Percentiles rank a stretch among this genome's conserved stretches.
phyloP scores from a whole-genome alignment of 106 monocot genomes.

The Hemerocallis citrina region DNA sequence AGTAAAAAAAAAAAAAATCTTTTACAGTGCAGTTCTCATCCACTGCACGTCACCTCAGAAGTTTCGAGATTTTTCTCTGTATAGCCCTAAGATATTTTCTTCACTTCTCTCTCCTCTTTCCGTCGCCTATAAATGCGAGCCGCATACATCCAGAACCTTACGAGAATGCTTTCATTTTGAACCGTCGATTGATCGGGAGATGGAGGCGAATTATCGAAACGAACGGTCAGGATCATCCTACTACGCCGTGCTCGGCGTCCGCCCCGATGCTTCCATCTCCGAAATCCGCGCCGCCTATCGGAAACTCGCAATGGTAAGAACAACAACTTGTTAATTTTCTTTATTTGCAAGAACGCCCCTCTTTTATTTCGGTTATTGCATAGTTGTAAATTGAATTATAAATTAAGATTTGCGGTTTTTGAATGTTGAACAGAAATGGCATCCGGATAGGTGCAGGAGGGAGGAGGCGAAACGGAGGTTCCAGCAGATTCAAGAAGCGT shows the following conservation, averaged over 20 bases:
- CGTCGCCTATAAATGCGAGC: too few relatives aligned
- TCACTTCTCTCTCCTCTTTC: too few relatives aligned
- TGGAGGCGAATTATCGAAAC: neutral
- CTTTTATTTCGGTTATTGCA: neutral
- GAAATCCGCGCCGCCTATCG: conserved; percentile 48
- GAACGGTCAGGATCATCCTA: neutral
- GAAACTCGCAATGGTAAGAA: conserved; percentile 29
- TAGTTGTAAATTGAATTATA: neutral
- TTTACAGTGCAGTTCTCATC: too few relatives aligned
- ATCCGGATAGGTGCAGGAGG: conserved; percentile 34
- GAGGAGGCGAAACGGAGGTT: conserved; percentile 37
- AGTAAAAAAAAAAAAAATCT: too few relatives aligned
- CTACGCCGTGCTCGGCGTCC: conserved; percentile 39
- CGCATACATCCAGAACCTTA: too few relatives aligned
- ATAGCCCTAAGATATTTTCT: too few relatives aligned
- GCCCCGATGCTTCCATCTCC: conserved; percentile 18
- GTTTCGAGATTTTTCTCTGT: too few relatives aligned
- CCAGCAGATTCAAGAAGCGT: conserved; percentile 53
- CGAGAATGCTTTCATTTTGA: too few relatives aligned
- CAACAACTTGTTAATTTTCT: too few relatives aligned
- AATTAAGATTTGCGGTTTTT: neutral
- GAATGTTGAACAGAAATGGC: conserved; percentile 37
- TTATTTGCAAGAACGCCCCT: neutral
- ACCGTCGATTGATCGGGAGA: too few relatives aligned
- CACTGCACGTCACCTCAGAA: too few relatives aligned